Evolutionary conservation across 441 rosid genomes (phyloP).

Genomic region (Croton setiger): DNA sequence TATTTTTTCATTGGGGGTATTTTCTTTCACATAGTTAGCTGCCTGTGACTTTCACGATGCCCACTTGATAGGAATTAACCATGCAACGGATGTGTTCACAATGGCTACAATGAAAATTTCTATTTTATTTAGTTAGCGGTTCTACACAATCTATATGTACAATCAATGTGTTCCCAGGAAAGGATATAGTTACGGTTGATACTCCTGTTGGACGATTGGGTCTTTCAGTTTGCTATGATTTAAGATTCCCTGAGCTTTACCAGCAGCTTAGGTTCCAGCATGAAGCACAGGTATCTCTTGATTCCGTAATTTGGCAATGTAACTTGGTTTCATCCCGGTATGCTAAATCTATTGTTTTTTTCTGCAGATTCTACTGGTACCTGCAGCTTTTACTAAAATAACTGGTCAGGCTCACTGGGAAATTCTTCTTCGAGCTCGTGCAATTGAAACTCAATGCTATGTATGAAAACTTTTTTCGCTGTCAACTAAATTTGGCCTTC

Average conservation of each 20-base stretch:
- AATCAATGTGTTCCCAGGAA: constrained; percentile 48
- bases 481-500: neutral
- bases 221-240: constrained; percentile 86
- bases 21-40: neutral
- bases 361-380: constrained; percentile 73
- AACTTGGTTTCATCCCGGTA: constrained; percentile 5
- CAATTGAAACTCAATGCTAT: constrained; percentile 95
- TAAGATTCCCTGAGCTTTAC: constrained; percentile 93
- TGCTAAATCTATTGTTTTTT: constrained; percentile 6
- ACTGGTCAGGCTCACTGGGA: constrained; percentile 99
- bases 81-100: neutral
- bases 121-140: neutral
- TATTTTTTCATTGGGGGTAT: neutral
- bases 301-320: neutral
- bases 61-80: neutral
- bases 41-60: neutral
- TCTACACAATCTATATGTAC: neutral
- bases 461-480: constrained; percentile 35
- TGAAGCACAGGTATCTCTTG: constrained; percentile 57
- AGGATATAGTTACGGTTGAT: constrained; percentile 65
- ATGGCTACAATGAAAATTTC: neutral
- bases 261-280: constrained; percentile 85
- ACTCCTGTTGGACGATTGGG: constrained; percentile 89
- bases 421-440: constrained; percentile 87
- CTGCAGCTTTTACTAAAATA: constrained; percentile 84